A percentile compares a stretch with the other conserved stretches of the same genome.
These are phyloP conservation scores for Tetrahymena elliotti DNA, from an alignment of 73 alveolate genomes.

Conservation along the genomic window DNA sequence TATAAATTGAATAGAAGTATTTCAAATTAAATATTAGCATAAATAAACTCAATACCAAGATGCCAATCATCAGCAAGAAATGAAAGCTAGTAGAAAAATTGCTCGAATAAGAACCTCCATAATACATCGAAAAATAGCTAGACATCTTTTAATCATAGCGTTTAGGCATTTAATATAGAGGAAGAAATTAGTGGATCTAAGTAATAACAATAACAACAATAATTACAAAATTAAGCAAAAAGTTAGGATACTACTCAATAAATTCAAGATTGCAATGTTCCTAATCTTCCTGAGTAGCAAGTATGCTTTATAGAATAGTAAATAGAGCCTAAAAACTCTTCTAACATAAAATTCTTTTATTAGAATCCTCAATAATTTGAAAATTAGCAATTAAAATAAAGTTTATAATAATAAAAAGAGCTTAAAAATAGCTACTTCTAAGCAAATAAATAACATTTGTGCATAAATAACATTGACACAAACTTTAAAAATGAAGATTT, in stretches of 20 bases:
- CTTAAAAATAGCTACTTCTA: neutral
- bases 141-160: neutral
- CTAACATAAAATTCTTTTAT: neutral
- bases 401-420: neutral
- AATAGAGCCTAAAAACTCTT: neutral
- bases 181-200: neutral
- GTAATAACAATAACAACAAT: neutral
- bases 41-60: neutral
- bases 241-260: neutral
- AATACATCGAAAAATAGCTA: neutral
- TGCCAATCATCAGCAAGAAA: neutral
- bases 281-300: neutral
- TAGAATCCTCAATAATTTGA: neutral
- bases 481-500: neutral
- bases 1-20: neutral
- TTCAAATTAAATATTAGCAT: neutral
- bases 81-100: neutral
- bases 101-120: neutral
- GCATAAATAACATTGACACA: neutral
- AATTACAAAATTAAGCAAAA: neutral
- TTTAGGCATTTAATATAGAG: neutral
- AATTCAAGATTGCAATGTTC: neutral
- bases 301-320: neutral
- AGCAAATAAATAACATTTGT: neutral
- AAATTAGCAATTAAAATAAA: neutral